Base-by-base conservation (phyloP, 495 filamentous ascomycete species). In the Ramalina peruviana region DNA sequence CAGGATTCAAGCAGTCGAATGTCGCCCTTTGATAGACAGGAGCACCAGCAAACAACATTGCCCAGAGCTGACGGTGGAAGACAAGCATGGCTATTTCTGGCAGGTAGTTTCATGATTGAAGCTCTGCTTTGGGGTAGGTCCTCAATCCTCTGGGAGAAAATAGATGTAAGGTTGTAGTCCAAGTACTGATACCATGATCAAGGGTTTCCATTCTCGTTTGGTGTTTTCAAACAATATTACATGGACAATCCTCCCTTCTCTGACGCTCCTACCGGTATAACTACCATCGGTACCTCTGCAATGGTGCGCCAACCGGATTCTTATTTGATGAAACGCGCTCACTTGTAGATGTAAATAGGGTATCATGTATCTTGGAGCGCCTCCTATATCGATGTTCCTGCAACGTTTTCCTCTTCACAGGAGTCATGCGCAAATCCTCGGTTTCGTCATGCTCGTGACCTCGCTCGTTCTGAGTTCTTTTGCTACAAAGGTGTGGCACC, bases 151-250 rank as follows among this genome's bases (percentile, higher is more conserved):
- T 33, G 30, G 30, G 30, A 33, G 12, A 13, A 33, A 13, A 33
- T 33, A 7, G 12, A 33, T 10, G 12, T 10, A 1, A 7, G 12
- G 6, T 33, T 13, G 26, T 11, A 7, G 3, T 27, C 49, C 6
- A 25, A 20, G 12, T 48, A 47, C 41, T 38, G 11, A 36, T 19
- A 17, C 48, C 20, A 17, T 37, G 16, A 26, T 6, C 26, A 46
- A 82, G 79, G 81, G 27, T 84, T 84, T 58, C 71, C 79, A 3
- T 79, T 76, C 53, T 70, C 76, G 0, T 85, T 73, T 49, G 79
- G 79, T 30, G 60, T 81, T 11, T 80, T 81, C 43, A 74, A 80
- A 53, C 67, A 71, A 20, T 79, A 80, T 57, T 81, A 78, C 52
- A 62, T 50, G 38, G 66, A 63, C 13, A 67, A 74, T 56, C 49